Percentiles rank a stretch among this genome's conserved stretches.
Evolutionary conservation across 2,329 filamentous ascomycete genomes (phyloP).

Genomic region (Cytospora schulzeri): DNA sequence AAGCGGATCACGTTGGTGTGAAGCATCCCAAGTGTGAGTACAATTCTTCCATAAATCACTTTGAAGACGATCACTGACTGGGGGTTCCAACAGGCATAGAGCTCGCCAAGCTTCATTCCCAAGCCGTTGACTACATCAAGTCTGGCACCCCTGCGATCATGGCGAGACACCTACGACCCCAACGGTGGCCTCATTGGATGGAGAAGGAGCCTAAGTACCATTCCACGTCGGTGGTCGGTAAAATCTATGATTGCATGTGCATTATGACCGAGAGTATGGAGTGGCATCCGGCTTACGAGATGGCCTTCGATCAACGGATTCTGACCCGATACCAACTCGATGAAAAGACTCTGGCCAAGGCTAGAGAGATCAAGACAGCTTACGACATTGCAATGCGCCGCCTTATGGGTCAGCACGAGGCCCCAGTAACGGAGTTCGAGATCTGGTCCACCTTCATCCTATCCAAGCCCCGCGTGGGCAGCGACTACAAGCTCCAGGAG

Average conservation of each 20-base stretch:
- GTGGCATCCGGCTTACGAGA: constrained; percentile 72
- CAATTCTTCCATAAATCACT: too few species aligned
- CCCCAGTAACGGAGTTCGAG: constrained; percentile 81
- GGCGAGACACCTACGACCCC: constrained; percentile 60
- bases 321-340: constrained; percentile 62
- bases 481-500: constrained; percentile 86
- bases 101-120: constrained; percentile 80
- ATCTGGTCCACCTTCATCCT: constrained; percentile 87
- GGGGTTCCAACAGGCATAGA: constrained; percentile 54
- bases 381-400: constrained; percentile 79
- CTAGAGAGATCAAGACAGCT: constrained; percentile 67
- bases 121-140: constrained; percentile 93
- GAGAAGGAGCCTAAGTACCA: constrained; percentile 63
- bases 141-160: constrained; percentile 78
- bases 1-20: constrained; percentile 71
- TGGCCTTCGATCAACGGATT: constrained; percentile 76
- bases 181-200: constrained; percentile 84
- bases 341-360: constrained; percentile 58
- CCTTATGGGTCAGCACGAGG: constrained; percentile 82
- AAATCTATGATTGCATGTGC: constrained; percentile 78
- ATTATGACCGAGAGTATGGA: constrained; percentile 49
- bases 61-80: background rate
- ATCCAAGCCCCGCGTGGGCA: constrained; percentile 68
- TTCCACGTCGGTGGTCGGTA: constrained; percentile 74
- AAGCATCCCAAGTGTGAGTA: constrained; percentile 66